Evolutionary conservation across 2,329 filamentous ascomycete species (phyloP).

Genomic region (Metarhizium robertsii): DNA sequence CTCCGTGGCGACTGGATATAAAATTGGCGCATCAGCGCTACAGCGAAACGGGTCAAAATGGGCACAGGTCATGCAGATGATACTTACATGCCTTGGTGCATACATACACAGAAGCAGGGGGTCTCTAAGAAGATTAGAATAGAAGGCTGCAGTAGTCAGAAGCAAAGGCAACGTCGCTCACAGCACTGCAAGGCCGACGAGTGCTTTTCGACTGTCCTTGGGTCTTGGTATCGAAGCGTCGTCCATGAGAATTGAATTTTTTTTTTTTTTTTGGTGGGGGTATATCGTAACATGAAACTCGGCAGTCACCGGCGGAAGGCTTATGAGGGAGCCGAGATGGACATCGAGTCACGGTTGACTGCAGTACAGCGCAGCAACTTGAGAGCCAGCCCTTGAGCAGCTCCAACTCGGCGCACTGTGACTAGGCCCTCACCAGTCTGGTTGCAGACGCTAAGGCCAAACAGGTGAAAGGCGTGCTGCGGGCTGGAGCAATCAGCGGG

Average conservation of each 20-base stretch:
- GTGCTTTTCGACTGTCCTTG: too few relatives aligned
- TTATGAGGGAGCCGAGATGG: too few relatives aligned
- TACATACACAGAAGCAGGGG: not conserved
- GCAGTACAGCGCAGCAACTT: too few relatives aligned
- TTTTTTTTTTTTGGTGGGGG: too few relatives aligned
- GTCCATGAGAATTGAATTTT: too few relatives aligned
- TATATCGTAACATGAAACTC: too few relatives aligned
- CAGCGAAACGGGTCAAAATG: not conserved
- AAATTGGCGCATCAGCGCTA: conserved; percentile 4
- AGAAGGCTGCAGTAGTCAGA: not conserved
- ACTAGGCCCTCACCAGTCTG: not conserved
- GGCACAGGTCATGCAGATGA: conserved; percentile 4
- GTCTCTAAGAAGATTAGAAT: not conserved
- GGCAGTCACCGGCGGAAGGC: too few relatives aligned
- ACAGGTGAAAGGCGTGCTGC: not conserved
- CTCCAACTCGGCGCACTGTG: not conserved
- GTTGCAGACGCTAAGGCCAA: not conserved
- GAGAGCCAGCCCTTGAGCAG: too few relatives aligned
- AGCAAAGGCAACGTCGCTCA: not conserved
- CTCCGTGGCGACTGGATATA: not conserved
- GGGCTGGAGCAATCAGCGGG: not conserved
- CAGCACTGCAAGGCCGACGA: too few relatives aligned
- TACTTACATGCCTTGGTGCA: not conserved
- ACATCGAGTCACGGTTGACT: too few relatives aligned
- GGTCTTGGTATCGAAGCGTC: too few relatives aligned